phyloP scores from a whole-genome alignment of 495 filamentous ascomycete genomes.

The Hapsidospora chrysogenum region DNA sequence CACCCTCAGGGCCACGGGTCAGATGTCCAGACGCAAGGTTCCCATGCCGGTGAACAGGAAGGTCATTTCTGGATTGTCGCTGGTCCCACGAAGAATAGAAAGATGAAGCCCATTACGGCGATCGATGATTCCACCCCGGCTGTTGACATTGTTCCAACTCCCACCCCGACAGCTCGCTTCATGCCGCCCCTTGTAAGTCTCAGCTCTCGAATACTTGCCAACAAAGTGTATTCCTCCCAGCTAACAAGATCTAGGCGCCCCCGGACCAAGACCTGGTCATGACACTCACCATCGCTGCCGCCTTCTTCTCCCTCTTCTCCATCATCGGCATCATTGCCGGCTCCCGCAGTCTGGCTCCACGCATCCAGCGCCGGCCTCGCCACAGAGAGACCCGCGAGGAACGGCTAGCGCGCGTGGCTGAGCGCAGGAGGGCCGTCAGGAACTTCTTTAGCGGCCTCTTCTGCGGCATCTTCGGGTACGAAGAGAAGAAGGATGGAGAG shows the following conservation, averaged over 20 bases:
- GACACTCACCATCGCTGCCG: background rate
- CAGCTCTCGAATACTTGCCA: too few species aligned
- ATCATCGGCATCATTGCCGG: conserved; percentile 8
- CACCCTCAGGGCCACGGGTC: too few species aligned
- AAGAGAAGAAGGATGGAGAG: conserved; percentile 20
- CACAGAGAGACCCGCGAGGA: conserved; percentile 13
- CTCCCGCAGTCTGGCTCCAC: conserved; percentile 13
- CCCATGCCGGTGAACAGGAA: too few species aligned
- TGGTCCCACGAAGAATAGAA: too few species aligned
- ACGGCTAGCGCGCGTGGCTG: conserved; percentile 3
- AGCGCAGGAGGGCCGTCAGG: conserved; percentile 3
- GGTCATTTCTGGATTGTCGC: too few species aligned
- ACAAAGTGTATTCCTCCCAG: too few species aligned
- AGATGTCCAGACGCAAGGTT: too few species aligned
- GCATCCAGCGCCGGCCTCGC: conserved; percentile 22
- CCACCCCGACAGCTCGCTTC: too few species aligned
- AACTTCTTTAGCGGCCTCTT: conserved; percentile 6
- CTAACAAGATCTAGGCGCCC: background rate
- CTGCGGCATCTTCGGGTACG: conserved; percentile 5
- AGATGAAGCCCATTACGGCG: too few species aligned
- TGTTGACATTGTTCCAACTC: too few species aligned
- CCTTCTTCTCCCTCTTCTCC: conserved; percentile 1
- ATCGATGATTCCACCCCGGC: too few species aligned
- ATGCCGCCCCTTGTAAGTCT: too few species aligned
- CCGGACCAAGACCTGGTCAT: background rate